Evolutionary conservation across 2,329 filamentous ascomycete species (phyloP).

Genomic region (Ceratocystiopsis sp.): DNA sequence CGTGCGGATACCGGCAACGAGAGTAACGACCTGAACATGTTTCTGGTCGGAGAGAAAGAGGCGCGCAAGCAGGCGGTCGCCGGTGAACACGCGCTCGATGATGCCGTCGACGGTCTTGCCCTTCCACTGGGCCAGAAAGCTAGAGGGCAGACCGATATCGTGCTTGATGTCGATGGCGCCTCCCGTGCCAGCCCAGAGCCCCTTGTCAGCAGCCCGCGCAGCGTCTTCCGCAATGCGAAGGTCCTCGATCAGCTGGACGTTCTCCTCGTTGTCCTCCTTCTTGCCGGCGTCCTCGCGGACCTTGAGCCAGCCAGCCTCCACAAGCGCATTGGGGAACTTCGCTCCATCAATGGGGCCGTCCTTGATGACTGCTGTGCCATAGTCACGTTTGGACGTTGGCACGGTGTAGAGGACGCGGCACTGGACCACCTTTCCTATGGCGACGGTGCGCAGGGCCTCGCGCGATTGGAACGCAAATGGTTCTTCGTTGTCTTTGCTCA

Average conservation of each 20-base stretch:
- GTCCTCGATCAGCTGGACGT: conserved; percentile 53
- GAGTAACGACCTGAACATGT: conserved; percentile 76
- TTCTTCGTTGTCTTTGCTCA: conserved; percentile 83
- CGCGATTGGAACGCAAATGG: conserved; percentile 86
- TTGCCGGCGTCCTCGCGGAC: conserved; percentile 85
- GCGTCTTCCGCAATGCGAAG: conserved; percentile 61
- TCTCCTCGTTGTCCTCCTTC: conserved; percentile 72
- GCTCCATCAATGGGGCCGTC: conserved; percentile 63
- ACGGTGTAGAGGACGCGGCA: conserved; percentile 80
- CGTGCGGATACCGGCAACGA: conserved; percentile 75
- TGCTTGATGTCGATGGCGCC: conserved; percentile 62
- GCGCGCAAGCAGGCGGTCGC: conserved; percentile 75
- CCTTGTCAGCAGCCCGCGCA: conserved; percentile 64
- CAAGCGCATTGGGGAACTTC: conserved; percentile 61
- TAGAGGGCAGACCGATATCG: conserved; percentile 54
- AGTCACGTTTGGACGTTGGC: conserved; percentile 71
- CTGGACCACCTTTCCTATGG: conserved; percentile 73
- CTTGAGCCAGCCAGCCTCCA: conserved; percentile 84
- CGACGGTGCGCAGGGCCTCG: conserved; percentile 71
- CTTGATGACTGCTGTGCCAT: conserved; percentile 62
- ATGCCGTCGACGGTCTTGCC: conserved; percentile 70
- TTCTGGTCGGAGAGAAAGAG: conserved; percentile 65
- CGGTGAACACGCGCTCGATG: conserved; percentile 79
- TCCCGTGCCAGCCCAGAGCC: conserved; percentile 55
- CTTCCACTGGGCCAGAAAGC: conserved; percentile 72